These are phyloP conservation scores for Epichloe amarillans DNA, from an alignment of 2,329 filamentous ascomycete genomes.

Conservation along the genomic window DNA sequence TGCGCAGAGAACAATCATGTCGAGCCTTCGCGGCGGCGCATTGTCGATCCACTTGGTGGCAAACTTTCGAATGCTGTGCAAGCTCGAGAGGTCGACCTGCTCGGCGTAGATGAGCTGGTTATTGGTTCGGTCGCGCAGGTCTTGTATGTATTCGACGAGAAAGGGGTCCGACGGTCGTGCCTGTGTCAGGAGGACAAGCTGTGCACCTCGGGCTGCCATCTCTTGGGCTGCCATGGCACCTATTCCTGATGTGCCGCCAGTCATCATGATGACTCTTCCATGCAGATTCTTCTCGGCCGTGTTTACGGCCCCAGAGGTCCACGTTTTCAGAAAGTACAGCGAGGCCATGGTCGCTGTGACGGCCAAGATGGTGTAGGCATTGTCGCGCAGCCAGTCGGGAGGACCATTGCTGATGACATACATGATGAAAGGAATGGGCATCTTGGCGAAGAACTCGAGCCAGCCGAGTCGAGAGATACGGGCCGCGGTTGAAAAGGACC, in stretches of 20 bases:
- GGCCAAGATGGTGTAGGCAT: slow-evolving; percentile 30
- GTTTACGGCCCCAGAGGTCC: slow-evolving; percentile 64
- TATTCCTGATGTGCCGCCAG: slow-evolving; percentile 87
- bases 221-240: slow-evolving; percentile 63
- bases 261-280: slow-evolving; percentile 86
- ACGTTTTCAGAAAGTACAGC: slow-evolving; percentile 50
- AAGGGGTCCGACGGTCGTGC: slow-evolving; percentile 73
- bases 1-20: slow-evolving; percentile 83
- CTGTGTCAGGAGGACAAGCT: slow-evolving; percentile 80
- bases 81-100: slow-evolving; percentile 74
- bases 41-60: slow-evolving; percentile 98
- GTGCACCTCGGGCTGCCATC: slow-evolving; percentile 71
- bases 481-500: background rate
- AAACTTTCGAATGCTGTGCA: slow-evolving; percentile 86
- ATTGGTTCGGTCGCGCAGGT: slow-evolving; percentile 59
- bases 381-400: slow-evolving; percentile 33
- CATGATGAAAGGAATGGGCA: slow-evolving; percentile 40
- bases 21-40: slow-evolving; percentile 71
- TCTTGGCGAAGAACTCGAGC: slow-evolving; percentile 15
- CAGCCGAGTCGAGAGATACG: background rate
- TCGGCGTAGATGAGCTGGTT: slow-evolving; percentile 93
- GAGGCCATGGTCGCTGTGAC: slow-evolving; percentile 21
- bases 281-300: slow-evolving; percentile 73
- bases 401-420: slow-evolving; percentile 33
- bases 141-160: slow-evolving; percentile 82